Conservation (phyloP, 1,284 basidiomycete genomes). For the Ceratobasidium sp. region DNA sequence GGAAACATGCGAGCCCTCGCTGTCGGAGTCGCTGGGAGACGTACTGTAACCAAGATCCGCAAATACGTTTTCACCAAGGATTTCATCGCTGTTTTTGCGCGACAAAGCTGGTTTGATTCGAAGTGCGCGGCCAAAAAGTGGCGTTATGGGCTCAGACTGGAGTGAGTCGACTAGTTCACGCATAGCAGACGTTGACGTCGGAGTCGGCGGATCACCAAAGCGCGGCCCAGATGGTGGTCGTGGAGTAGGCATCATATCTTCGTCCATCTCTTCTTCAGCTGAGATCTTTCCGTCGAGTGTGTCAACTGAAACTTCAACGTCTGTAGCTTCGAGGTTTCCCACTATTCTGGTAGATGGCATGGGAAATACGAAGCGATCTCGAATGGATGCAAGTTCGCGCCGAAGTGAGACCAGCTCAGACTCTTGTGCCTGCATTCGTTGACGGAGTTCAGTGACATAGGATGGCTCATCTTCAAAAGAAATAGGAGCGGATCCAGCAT, state of each 20-base stretch:
- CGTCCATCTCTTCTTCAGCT: not conserved
- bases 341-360: not conserved
- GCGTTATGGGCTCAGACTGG: slow-evolving; percentile 4
- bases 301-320: not conserved
- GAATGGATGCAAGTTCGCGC: slow-evolving; percentile 5
- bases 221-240: slow-evolving; percentile 7
- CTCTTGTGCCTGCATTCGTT: slow-evolving; percentile 17
- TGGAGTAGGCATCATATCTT: slow-evolving; percentile 32
- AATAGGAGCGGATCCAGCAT: not conserved
- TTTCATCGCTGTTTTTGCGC: not conserved
- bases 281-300: not conserved
- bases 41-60: not conserved
- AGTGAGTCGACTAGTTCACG: slow-evolving; percentile 11
- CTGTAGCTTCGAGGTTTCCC: too few relatives aligned
- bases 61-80: not conserved
- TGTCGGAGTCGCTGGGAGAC: not conserved
- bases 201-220: not conserved
- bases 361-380: slow-evolving; percentile 11
- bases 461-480: not conserved
- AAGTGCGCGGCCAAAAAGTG: not conserved
- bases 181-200: not conserved
- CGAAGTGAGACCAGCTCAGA: slow-evolving; percentile 6
- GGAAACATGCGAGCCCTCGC: not conserved
- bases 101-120: not conserved
- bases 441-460: slow-evolving; percentile 6